Evolutionary conservation across 805 yeast species (phyloP).

Genomic region (Candida montana): DNA sequence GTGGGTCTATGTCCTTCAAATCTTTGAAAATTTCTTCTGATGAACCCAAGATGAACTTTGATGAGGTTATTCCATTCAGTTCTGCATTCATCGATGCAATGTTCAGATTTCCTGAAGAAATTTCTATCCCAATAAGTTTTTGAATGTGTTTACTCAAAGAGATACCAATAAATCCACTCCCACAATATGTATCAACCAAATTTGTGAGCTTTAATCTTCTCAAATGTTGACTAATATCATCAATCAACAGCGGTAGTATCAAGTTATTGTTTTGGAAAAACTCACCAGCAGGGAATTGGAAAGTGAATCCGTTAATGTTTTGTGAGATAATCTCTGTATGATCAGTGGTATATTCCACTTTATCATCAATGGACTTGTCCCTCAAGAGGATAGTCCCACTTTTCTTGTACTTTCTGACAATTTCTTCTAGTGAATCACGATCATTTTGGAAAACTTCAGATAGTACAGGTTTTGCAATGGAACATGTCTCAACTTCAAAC

Average conservation of each 20-base stretch:
- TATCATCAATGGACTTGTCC: slow-evolving; percentile 53
- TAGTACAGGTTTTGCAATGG: slow-evolving; percentile 78
- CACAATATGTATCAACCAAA: slow-evolving; percentile 94
- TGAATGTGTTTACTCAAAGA: slow-evolving; percentile 71
- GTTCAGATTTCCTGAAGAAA: slow-evolving; percentile 80
- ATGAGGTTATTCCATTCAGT: slow-evolving; percentile 63
- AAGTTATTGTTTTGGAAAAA: slow-evolving; percentile 93
- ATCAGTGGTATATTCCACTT: slow-evolving; percentile 60
- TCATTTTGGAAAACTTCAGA: slow-evolving; percentile 68
- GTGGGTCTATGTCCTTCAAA: slow-evolving; percentile 36
- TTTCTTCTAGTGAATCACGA: slow-evolving; percentile 44
- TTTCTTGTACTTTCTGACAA: slow-evolving; percentile 44
- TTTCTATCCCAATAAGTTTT: slow-evolving; percentile 85
- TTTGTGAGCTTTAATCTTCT: slow-evolving; percentile 48
- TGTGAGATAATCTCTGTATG: slow-evolving; percentile 74
- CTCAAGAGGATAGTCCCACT: slow-evolving; percentile 89
- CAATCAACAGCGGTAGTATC: slow-evolving; percentile 78
- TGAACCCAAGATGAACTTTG: slow-evolving; percentile 79
- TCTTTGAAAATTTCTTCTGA: slow-evolving; percentile 84
- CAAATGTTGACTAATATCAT: slow-evolving; percentile 60
- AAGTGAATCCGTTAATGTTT: slow-evolving; percentile 59
- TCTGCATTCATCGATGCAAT: slow-evolving; percentile 80
- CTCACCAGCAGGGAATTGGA: slow-evolving; percentile 91
- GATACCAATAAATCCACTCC: slow-evolving; percentile 87
- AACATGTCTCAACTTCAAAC: slow-evolving; percentile 85